Evolutionary conservation across 805 yeast species (phyloP).

Genomic region (Candida coquimbonensis): DNA sequence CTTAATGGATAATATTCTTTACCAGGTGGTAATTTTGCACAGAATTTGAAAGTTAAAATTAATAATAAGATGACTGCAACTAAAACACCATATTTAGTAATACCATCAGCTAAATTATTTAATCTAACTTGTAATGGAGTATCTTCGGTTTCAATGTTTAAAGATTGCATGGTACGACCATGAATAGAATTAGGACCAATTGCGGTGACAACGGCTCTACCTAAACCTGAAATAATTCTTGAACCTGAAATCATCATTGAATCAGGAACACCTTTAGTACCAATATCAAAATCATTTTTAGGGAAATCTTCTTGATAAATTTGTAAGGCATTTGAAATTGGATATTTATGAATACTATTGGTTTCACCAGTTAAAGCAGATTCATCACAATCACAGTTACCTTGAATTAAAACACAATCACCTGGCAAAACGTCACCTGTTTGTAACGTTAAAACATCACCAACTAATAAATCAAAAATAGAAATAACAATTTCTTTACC

Average conservation of each 20-base stretch:
- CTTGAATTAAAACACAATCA: constrained; percentile 69
- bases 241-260: constrained; percentile 90
- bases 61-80: constrained; percentile 80
- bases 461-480: constrained; percentile 72
- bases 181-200: constrained; percentile 86
- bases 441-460: constrained; percentile 75
- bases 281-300: constrained; percentile 28
- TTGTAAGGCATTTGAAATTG: constrained; percentile 38
- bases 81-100: constrained; percentile 87
- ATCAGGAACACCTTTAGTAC: constrained; percentile 45
- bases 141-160: constrained; percentile 66
- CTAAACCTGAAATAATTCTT: constrained; percentile 79
- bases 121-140: constrained; percentile 88
- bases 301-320: constrained; percentile 23
- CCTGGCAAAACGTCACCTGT: constrained; percentile 95
- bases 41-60: constrained; percentile 70
- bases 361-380: constrained; percentile 93
- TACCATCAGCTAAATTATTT: constrained; percentile 80
- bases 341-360: constrained; percentile 63
- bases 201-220: constrained; percentile 79
- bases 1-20: constrained; percentile 38
- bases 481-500: constrained; percentile 64
- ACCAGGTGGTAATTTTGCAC: constrained; percentile 50
- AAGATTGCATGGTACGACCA: constrained; percentile 84
- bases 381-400: constrained; percentile 85